Percentiles rank a stretch among this genome's conserved stretches.
Evolutionary conservation across 2,329 filamentous ascomycete genomes (phyloP).

Genomic region (Dothiorella sarmentorum): DNA sequence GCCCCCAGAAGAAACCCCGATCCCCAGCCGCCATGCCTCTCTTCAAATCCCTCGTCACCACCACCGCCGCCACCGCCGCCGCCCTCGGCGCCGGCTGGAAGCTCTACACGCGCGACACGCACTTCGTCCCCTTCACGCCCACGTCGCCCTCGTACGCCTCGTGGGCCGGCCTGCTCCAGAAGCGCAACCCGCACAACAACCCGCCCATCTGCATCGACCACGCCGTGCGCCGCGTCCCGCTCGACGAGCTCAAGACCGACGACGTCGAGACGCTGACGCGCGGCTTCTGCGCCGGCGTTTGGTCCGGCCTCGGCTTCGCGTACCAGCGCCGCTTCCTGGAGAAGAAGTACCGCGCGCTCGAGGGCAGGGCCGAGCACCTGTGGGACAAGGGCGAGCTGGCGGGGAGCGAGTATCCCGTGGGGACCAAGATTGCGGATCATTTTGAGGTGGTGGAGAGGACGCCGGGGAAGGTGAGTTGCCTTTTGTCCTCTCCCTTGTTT

Average conservation of each 20-base stretch:
- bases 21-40: neutral
- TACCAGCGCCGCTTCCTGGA: slow-evolving; percentile 36
- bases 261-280: slow-evolving; percentile 33
- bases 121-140: slow-evolving; percentile 33
- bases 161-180: slow-evolving; percentile 19
- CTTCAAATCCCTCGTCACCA: slow-evolving; percentile 10
- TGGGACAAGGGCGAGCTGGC: slow-evolving; percentile 36
- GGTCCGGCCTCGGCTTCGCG: slow-evolving; percentile 36
- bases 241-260: slow-evolving; percentile 30
- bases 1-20: neutral
- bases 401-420: slow-evolving; percentile 32
- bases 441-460: slow-evolving; percentile 40
- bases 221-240: slow-evolving; percentile 34
- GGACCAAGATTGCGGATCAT: slow-evolving; percentile 39
- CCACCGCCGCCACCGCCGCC: neutral
- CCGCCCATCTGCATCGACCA: slow-evolving; percentile 36
- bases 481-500: neutral
- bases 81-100: slow-evolving; percentile 29
- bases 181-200: slow-evolving; percentile 35
- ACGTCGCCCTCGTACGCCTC: slow-evolving; percentile 28
- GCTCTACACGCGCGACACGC: slow-evolving; percentile 34
- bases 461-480: slow-evolving; percentile 31
- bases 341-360: slow-evolving; percentile 33
- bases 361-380: slow-evolving; percentile 31
- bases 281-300: slow-evolving; percentile 38